Evolutionary conservation across 495 filamentous ascomycete genomes (phyloP).

Genomic region (Geoglossum glabrum): DNA sequence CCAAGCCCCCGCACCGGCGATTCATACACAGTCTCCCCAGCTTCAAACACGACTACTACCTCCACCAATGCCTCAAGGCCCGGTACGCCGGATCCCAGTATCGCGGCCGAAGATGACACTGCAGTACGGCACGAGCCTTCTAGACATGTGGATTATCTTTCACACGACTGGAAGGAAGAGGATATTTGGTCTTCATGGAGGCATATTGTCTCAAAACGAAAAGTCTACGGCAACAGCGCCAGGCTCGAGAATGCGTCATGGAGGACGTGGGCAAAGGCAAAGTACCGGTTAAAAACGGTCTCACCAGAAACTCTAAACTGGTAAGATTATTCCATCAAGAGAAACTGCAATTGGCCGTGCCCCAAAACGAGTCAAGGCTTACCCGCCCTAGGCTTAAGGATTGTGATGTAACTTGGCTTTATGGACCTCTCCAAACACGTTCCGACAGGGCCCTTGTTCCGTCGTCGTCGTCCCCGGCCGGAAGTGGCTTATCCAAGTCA

Average conservation of each 20-base stretch:
- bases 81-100: conserved; percentile 9
- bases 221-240: conserved; percentile 57
- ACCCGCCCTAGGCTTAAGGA: conserved; percentile 62
- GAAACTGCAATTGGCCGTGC: background rate
- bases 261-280: conserved; percentile 91
- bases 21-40: conserved; percentile 24
- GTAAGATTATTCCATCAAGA: conserved; percentile 31
- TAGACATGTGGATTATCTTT: conserved; percentile 88
- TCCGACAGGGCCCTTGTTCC: conserved; percentile 22
- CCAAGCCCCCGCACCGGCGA: conserved; percentile 20
- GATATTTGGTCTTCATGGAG: conserved; percentile 98
- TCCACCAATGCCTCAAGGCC: conserved; percentile 27
- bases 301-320: conserved; percentile 81
- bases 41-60: conserved; percentile 22
- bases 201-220: conserved; percentile 61
- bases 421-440: conserved; percentile 71
- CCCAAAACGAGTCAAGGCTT: background rate
- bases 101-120: conserved; percentile 58
- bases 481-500: conserved; percentile 47
- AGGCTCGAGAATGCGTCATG: conserved; percentile 92
- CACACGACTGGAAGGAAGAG: conserved; percentile 87
- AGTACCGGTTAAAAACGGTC: conserved; percentile 65
- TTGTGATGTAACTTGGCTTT: conserved; percentile 93
- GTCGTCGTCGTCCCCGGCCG: conserved; percentile 30
- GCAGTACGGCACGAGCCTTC: conserved; percentile 60